phyloP scores from a whole-genome alignment of 805 yeast species.

The Ogataea allantospora region DNA sequence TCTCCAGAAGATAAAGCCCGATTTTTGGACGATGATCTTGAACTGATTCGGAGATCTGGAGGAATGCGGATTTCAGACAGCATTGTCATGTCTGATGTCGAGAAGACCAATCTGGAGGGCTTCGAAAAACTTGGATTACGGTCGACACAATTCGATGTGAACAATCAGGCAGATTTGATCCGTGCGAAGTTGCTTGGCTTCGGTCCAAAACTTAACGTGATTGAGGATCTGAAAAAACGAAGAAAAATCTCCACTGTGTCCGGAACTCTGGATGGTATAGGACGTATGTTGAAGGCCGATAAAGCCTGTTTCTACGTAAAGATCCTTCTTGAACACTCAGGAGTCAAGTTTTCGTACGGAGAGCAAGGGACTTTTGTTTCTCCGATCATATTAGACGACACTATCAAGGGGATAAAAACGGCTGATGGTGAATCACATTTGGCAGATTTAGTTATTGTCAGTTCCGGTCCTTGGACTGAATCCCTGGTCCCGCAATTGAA shows the following conservation, averaged over 20 bases:
- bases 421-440: conserved; percentile 22
- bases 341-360: conserved; percentile 22
- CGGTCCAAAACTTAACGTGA: conserved; percentile 16
- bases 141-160: conserved; percentile 21
- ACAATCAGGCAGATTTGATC: conserved; percentile 11
- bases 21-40: conserved; percentile 16
- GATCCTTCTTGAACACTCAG: conserved; percentile 16
- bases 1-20: conserved; percentile 19
- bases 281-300: conserved; percentile 23
- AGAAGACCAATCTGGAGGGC: conserved; percentile 15
- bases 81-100: conserved; percentile 9
- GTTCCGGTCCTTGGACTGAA: conserved; percentile 26
- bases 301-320: conserved; percentile 19
- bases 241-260: conserved; percentile 10
- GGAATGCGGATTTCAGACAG: conserved; percentile 13
- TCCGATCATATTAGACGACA: conserved; percentile 6
- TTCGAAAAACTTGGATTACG: conserved; percentile 19
- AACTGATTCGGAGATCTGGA: conserved; percentile 1
- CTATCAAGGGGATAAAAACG: conserved; percentile 25
- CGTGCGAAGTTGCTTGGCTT: conserved; percentile 20
- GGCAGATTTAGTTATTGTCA: conserved; percentile 22
- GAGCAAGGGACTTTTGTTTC: conserved; percentile 16
- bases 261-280: conserved; percentile 19
- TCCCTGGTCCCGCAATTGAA: conserved; percentile 16
- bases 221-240: conserved; percentile 12